Percentiles rank a stretch among this genome's conserved stretches.
phyloP scores from a whole-genome alignment of 139 green algal species.

The Nannochloris sp. region DNA sequence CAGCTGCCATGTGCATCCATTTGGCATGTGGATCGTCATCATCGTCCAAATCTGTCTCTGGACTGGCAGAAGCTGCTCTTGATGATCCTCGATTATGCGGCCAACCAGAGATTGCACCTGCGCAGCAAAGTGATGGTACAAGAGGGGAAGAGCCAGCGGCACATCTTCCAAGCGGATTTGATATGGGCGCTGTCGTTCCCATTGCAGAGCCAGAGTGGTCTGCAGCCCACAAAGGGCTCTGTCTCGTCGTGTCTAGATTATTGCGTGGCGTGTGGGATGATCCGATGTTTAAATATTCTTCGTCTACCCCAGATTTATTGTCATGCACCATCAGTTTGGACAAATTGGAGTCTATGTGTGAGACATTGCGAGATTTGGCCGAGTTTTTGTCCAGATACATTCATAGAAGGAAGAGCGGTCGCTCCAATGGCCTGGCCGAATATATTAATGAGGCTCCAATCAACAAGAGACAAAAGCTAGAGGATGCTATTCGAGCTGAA shows the following conservation, averaged over 20 bases:
- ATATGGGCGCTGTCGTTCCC: slow-evolving; percentile 52
- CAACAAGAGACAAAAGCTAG: slow-evolving; percentile 61
- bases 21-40: slow-evolving; percentile 41
- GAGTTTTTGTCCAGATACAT: slow-evolving; percentile 43
- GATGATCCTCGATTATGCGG: slow-evolving; percentile 68
- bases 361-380: slow-evolving; percentile 45
- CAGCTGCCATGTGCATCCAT: slow-evolving; percentile 79
- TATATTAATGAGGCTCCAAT: not conserved
- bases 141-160: slow-evolving; percentile 2
- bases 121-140: not conserved
- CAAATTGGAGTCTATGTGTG: slow-evolving; percentile 34
- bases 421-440: slow-evolving; percentile 1
- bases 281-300: slow-evolving; percentile 23
- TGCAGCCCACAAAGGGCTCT: slow-evolving; percentile 67
- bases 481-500: slow-evolving; percentile 53
- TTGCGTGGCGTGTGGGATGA: slow-evolving; percentile 70
- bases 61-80: slow-evolving; percentile 45
- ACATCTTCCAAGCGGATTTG: slow-evolving; percentile 32
- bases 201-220: slow-evolving; percentile 71
- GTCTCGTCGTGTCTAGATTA: slow-evolving; percentile 60
- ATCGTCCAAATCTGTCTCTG: slow-evolving; percentile 4
- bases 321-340: slow-evolving; percentile 7
- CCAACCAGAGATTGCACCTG: slow-evolving; percentile 32
- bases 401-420: slow-evolving; percentile 5
- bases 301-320: slow-evolving; percentile 5